A percentile compares a stretch with the other conserved stretches of the same genome.
Conservation (phyloP, 768 basidiomycete genomes). For the Hericium alpestre region DNA sequence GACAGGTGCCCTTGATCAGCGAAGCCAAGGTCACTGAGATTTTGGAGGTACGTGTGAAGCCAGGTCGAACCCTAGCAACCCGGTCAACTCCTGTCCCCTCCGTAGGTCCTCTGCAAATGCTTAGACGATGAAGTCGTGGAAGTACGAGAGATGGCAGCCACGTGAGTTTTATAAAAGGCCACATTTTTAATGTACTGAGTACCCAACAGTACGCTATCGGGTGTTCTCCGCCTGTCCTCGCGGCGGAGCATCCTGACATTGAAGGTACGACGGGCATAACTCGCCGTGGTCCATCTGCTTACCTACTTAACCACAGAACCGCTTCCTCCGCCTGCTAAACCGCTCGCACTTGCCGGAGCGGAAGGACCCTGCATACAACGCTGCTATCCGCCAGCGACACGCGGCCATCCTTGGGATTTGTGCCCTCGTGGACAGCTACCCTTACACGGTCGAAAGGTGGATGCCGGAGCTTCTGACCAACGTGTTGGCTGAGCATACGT, state of each 20-base stretch:
- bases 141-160: conserved; percentile 82
- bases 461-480: conserved; percentile 77
- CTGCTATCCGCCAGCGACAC: conserved; percentile 68
- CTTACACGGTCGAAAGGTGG: conserved; percentile 93
- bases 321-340: conserved; percentile 67
- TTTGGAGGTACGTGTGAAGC: conserved; percentile 46
- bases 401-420: conserved; percentile 91
- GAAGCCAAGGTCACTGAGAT: conserved; percentile 71
- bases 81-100: not conserved
- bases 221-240: conserved; percentile 73
- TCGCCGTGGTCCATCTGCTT: conserved; percentile 25
- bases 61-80: not conserved
- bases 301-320: conserved; percentile 37
- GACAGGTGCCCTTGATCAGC: conserved; percentile 70
- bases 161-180: conserved; percentile 33
- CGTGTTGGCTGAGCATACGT: conserved; percentile 71
- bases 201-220: conserved; percentile 54
- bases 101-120: conserved; percentile 66
- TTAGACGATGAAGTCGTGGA: conserved; percentile 82
- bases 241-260: conserved; percentile 65
- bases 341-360: conserved; percentile 57
- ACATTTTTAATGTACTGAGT: not conserved
- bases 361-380: conserved; percentile 54
- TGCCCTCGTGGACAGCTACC: conserved; percentile 87
- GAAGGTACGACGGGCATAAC: conserved; percentile 35